Percentiles rank a stretch among this genome's conserved stretches.
These are phyloP conservation scores for Xylariaceae sp. DNA, from an alignment of 2,329 filamentous ascomycete genomes.

Conservation along the genomic window DNA sequence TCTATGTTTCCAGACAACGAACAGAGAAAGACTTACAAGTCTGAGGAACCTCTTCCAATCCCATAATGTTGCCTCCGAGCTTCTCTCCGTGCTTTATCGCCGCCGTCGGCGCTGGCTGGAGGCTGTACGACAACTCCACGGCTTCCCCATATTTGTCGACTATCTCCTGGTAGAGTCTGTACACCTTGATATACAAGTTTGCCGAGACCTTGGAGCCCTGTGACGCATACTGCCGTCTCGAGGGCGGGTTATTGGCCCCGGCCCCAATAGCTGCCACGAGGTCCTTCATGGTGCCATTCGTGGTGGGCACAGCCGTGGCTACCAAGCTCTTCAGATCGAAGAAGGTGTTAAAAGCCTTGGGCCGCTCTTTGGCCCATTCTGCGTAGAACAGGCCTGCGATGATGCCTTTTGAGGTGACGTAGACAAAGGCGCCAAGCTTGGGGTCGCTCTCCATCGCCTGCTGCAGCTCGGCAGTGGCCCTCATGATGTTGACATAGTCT, in stretches of 20 bases:
- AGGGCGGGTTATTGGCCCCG: neutral
- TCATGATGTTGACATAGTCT: conserved; percentile 14
- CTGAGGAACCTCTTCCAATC: conserved; percentile 12
- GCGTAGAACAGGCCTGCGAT: conserved; percentile 16
- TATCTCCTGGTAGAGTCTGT: conserved; percentile 7
- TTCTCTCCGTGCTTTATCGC: conserved; percentile 2
- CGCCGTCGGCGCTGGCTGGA: conserved; percentile 9
- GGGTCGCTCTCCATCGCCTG: conserved; percentile 19
- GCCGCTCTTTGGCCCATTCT: neutral
- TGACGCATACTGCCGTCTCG: conserved; percentile 3
- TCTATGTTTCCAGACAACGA: neutral
- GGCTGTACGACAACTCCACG: conserved; percentile 10
- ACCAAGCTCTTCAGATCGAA: conserved; percentile 13
- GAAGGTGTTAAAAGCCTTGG: conserved; percentile 15
- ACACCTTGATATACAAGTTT: conserved; percentile 13
- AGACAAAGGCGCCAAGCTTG: conserved; percentile 15
- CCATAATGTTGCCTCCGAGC: conserved; percentile 9
- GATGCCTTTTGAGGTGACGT: conserved; percentile 9
- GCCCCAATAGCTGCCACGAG: neutral
- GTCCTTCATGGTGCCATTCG: neutral
- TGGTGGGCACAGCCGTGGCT: neutral
- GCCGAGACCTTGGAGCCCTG: conserved; percentile 6
- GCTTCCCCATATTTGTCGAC: neutral
- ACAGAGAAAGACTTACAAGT: conserved; percentile 9
- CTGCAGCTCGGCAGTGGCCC: conserved; percentile 9